phyloP scores from a whole-genome alignment of 2,329 filamentous ascomycete species.

The Fusarium sp. region DNA sequence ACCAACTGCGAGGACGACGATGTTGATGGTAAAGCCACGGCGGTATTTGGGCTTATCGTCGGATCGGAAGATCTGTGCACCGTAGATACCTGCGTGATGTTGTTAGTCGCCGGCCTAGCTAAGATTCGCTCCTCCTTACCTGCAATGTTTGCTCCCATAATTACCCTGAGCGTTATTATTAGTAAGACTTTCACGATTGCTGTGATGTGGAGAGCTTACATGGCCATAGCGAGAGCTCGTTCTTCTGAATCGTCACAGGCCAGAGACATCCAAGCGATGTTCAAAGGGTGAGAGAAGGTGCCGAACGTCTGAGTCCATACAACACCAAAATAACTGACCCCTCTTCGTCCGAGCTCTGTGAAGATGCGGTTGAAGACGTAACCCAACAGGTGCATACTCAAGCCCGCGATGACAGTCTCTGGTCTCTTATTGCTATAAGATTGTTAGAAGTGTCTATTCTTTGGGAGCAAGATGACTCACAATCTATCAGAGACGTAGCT shows the following conservation, averaged over 20 bases:
- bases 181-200: no score
- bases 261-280: conserved; percentile 68
- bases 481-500: conserved; percentile 63
- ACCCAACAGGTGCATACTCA: conserved; percentile 58
- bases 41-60: conserved; percentile 62
- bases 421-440: conserved; percentile 54
- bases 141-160: conserved; percentile 70
- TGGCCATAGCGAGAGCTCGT: conserved; percentile 67
- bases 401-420: conserved; percentile 60
- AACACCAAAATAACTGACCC: conserved; percentile 62
- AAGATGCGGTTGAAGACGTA: conserved; percentile 65
- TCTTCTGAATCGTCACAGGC: conserved; percentile 66
- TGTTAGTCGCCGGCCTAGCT: not conserved
- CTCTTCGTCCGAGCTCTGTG: conserved; percentile 53
- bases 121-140: conserved; percentile 42
- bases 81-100: conserved; percentile 62
- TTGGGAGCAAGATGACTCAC: conserved; percentile 44
- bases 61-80: conserved; percentile 66
- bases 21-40: conserved; percentile 58
- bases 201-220: conserved; percentile 46
- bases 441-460: not conserved
- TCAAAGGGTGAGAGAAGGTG: conserved; percentile 64
- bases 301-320: conserved; percentile 65
- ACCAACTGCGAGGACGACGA: conserved; percentile 55
- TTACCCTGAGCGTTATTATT: conserved; percentile 48